Conservation (phyloP, 2,329 filamentous ascomycete species). For the Pseudopyrenochaeta lycopersici region DNA sequence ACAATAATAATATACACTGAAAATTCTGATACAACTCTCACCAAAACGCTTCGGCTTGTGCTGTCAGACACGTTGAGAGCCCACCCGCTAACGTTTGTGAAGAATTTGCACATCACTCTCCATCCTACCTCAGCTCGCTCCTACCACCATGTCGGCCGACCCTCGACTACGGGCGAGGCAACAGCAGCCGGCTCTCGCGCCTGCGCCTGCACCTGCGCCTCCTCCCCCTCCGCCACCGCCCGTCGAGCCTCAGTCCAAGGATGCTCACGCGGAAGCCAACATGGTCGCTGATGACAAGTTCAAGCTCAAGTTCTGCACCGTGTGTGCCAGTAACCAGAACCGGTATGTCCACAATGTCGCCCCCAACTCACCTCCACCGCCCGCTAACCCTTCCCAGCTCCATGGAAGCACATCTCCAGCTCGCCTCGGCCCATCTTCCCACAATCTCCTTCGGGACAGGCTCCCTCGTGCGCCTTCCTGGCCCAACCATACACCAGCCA, state of each 20-base stretch:
- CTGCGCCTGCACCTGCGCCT: constrained; percentile 62
- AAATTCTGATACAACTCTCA: constrained; percentile 49
- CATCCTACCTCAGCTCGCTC: constrained; percentile 1
- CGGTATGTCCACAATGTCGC: constrained; percentile 66
- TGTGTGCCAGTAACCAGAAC: constrained; percentile 99
- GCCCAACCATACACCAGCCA: constrained; percentile 88
- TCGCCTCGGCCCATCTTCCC: constrained; percentile 85
- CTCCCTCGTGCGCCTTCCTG: constrained; percentile 90
- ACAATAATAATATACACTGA: constrained; percentile 55
- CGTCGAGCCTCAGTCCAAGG: constrained; percentile 46
- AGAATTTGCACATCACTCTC: constrained; percentile 29
- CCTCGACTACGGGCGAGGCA: constrained; percentile 61
- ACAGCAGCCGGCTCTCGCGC: constrained; percentile 55
- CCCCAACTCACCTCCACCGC: neutral
- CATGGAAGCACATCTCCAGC: constrained; percentile 98
- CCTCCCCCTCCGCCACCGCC: constrained; percentile 59
- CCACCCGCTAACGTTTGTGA: constrained; percentile 33
- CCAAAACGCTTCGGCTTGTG: constrained; percentile 22
- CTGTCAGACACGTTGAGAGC: constrained; percentile 1
- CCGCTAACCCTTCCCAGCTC: constrained; percentile 62
- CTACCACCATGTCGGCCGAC: constrained; percentile 50
- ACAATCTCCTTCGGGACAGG: constrained; percentile 98
- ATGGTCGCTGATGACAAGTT: constrained; percentile 63
- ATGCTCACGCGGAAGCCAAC: constrained; percentile 34
- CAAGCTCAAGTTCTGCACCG: constrained; percentile 96